Evolutionary conservation across 768 basidiomycete genomes (phyloP), one percentile per base, ranked within the genome.

Genomic region (Boletus reticuloceps): DNA sequence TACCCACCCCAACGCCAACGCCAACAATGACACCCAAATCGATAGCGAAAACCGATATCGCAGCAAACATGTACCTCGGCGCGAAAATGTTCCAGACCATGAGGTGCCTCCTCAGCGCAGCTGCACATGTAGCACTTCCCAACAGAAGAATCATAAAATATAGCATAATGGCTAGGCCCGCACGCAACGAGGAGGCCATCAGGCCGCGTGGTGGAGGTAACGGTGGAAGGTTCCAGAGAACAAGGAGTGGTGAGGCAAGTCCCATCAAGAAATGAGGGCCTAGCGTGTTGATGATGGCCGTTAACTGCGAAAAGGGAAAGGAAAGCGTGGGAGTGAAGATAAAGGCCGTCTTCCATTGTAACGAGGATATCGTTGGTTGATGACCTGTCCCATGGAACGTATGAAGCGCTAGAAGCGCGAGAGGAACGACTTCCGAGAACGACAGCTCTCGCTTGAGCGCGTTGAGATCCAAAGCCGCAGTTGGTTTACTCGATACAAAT

Each of bases 81-180:
- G 95, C 96, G 64, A 98, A 99, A 5, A 98, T 87, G 74, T 98
- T 98, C 97, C 97, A 99, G 22, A 98, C 94, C 94, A 97, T 97
- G 59, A 97, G 70, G 68, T 98, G 94, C 43, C 94, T 69, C 59
- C 94, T 72, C 49, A 95, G 72, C 62, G 85, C 81, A 9, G 92
- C 89, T 0, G 91, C 85, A 53, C 84, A 84, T 7, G 83, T 69
- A 4, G 91, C 86, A 16, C 84, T 82, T 5, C 89, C 86, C 5
- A 94, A 64, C 2, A 92, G 70, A 22, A 94, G 64, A 6, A 74
- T 63, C 7, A 79, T 71, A 67, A 86, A 89, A 64, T 94, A 94
- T 4, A 83, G 69, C 78, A 85, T 81, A n/a, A 87, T 72, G 0
- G 82, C 84, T 3, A 94, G 66, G 1, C 76, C 77, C 1, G 86